These are phyloP conservation scores for Gorgonomyces haynaldii DNA, from an alignment of 192 early-diverging fungal genomes.

Conservation along the genomic window DNA sequence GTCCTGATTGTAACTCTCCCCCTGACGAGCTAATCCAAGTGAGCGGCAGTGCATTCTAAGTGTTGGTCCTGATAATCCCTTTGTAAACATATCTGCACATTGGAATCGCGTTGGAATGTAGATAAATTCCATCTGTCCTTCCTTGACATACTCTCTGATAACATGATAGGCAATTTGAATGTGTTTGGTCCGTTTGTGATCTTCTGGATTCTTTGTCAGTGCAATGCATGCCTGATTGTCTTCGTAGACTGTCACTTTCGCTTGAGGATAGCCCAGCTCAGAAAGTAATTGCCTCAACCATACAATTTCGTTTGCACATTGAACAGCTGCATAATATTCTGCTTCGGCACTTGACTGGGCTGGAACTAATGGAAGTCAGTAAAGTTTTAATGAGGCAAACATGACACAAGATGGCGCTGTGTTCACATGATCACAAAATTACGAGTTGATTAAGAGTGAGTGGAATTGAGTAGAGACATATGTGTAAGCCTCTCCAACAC, in stretches of 20 bases:
- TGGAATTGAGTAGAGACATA: too few species aligned
- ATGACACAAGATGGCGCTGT: too few species aligned
- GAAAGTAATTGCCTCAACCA: not conserved
- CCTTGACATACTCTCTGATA: slow-evolving; percentile 18
- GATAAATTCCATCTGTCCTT: slow-evolving; percentile 6
- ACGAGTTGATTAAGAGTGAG: too few species aligned
- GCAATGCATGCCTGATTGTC: slow-evolving; percentile 6
- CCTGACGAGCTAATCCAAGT: too few species aligned
- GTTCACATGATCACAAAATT: too few species aligned
- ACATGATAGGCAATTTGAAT: slow-evolving; percentile 17
- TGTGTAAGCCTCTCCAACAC: too few species aligned
- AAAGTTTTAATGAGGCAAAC: too few species aligned
- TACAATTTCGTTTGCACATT: not conserved
- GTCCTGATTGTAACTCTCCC: too few species aligned
- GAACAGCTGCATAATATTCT: not conserved
- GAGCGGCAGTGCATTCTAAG: too few species aligned
- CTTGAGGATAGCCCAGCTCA: not conserved
- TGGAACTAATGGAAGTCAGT: too few species aligned
- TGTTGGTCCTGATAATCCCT: slow-evolving; percentile 13
- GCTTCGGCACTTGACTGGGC: slow-evolving; percentile 1
- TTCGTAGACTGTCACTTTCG: not conserved
- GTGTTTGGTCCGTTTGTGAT: slow-evolving; percentile 25
- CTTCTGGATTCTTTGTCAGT: slow-evolving; percentile 13
- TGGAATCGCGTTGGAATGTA: slow-evolving; percentile 12
- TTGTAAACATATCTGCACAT: slow-evolving; percentile 21